phyloP scores from a whole-genome alignment of 2,329 filamentous ascomycete genomes.

The Trichoderma simmonsii region DNA sequence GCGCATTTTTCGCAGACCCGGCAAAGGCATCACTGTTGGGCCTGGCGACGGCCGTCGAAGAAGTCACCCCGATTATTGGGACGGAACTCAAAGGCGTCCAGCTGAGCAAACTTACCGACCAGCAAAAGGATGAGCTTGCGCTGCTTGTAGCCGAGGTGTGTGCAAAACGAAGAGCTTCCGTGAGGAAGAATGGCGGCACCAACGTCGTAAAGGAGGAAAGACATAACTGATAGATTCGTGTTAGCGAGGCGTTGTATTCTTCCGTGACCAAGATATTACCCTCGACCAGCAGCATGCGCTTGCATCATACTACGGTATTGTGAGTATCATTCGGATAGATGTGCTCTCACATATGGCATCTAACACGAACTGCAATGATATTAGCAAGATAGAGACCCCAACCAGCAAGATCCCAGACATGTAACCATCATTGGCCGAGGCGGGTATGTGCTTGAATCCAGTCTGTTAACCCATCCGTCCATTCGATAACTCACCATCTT shows the following conservation, averaged over 20 bases:
- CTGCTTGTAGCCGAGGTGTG: slow-evolving; percentile 37
- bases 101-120: slow-evolving; percentile 37
- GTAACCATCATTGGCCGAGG: slow-evolving; percentile 20
- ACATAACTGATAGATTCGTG: background rate
- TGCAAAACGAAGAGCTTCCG: background rate
- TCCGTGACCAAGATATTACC: slow-evolving; percentile 36
- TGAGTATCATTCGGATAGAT: background rate
- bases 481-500: background rate
- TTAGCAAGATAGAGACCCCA: slow-evolving; percentile 19
- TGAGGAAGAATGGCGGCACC: background rate
- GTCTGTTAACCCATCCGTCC: too few relatives aligned
- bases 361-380: background rate
- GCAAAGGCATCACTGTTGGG: slow-evolving; percentile 8
- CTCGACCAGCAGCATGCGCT: slow-evolving; percentile 38
- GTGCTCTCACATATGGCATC: background rate
- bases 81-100: slow-evolving; percentile 42
- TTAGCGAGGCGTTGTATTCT: slow-evolving; percentile 37
- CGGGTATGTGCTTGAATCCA: background rate
- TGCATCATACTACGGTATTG: slow-evolving; percentile 22
- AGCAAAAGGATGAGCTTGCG: slow-evolving; percentile 42
- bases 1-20: slow-evolving; percentile 18
- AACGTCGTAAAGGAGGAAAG: background rate
- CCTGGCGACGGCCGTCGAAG: background rate
- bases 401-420: slow-evolving; percentile 17
- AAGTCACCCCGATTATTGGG: slow-evolving; percentile 31